A percentile compares a stretch with the other conserved stretches of the same genome.
Evolutionary conservation across 2,329 filamentous ascomycete species (phyloP).

Genomic region (Alternaria gaisen): DNA sequence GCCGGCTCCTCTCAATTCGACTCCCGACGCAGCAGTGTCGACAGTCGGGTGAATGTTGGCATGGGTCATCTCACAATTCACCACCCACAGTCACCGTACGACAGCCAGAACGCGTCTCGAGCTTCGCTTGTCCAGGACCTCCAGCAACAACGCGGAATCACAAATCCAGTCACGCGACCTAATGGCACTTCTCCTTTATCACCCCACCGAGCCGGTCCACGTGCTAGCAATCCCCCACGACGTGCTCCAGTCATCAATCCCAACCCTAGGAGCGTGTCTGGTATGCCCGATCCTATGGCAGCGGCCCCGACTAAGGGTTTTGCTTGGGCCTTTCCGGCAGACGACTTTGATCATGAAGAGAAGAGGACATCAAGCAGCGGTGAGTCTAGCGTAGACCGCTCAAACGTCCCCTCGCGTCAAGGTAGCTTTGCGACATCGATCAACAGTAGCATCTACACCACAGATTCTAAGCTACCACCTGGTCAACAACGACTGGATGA

Average conservation of each 20-base stretch:
- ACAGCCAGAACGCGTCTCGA: conserved; percentile 79
- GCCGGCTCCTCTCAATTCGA: conserved; percentile 59
- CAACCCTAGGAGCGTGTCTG: conserved; percentile 66
- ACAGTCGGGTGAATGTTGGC: conserved; percentile 78
- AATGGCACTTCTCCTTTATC: conserved; percentile 58
- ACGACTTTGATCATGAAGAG: conserved; percentile 69
- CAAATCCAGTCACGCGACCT: conserved; percentile 48
- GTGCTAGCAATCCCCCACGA: conserved; percentile 55
- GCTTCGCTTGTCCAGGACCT: conserved; percentile 77
- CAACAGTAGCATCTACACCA: conserved; percentile 80
- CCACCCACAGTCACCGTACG: conserved; percentile 73
- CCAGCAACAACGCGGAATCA: conserved; percentile 66
- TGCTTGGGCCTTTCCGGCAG: conserved; percentile 80
- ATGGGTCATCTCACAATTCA: conserved; percentile 75
- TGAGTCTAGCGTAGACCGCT: conserved; percentile 58
- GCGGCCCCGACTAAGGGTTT: conserved; percentile 83
- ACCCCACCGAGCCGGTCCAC: conserved; percentile 50
- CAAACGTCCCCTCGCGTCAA: conserved; percentile 70
- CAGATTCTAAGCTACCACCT: conserved; percentile 74
- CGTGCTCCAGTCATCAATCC: conserved; percentile 81
- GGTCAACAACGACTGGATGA: conserved; percentile 79
- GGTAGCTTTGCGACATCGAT: conserved; percentile 81
- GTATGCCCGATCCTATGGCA: conserved; percentile 71
- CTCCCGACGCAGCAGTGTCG: conserved; percentile 78
- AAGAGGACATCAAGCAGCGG: conserved; percentile 59